A percentile compares a stretch with the other conserved stretches of the same genome.
phyloP scores from a whole-genome alignment of 2,329 filamentous ascomycete species.

The Fusarium mangiferae region DNA sequence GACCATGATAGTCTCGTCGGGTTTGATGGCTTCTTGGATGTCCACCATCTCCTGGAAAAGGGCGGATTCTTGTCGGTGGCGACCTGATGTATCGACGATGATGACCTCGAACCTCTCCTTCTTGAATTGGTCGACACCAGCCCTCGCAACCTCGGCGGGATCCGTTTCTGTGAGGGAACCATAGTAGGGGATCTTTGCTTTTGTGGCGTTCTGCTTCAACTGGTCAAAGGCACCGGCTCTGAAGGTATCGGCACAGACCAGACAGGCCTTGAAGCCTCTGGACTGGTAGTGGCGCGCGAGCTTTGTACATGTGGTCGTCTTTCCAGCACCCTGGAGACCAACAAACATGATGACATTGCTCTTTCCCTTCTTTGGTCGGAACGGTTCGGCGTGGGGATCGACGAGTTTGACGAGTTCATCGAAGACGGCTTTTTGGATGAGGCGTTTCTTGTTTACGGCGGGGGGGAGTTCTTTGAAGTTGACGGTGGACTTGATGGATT shows the following conservation, averaged over 20 bases:
- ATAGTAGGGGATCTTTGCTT: slow-evolving; percentile 99
- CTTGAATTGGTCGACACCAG: slow-evolving; percentile 98
- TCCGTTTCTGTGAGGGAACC: slow-evolving; percentile 96
- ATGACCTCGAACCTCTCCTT: slow-evolving; percentile 99
- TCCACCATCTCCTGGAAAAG: slow-evolving; percentile 98
- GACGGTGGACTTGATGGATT: slow-evolving; percentile 89
- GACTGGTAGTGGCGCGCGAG: slow-evolving; percentile 94
- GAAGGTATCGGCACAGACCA: slow-evolving; percentile 98
- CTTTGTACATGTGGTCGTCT: slow-evolving; percentile 98
- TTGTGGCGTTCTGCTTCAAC: slow-evolving; percentile 98
- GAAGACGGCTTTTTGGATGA: slow-evolving; percentile 98
- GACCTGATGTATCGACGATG: slow-evolving; percentile 95
- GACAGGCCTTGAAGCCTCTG: slow-evolving; percentile 88
- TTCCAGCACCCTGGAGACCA: slow-evolving; percentile 95
- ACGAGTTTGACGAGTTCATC: slow-evolving; percentile 96
- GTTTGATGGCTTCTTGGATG: slow-evolving; percentile 86
- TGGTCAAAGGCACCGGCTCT: slow-evolving; percentile 98
- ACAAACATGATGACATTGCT: slow-evolving; percentile 99
- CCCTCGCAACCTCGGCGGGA: slow-evolving; percentile 89
- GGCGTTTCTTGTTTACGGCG: slow-evolving; percentile 95
- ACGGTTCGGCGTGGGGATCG: slow-evolving; percentile 93
- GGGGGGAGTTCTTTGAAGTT: slow-evolving; percentile 95
- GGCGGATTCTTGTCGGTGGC: slow-evolving; percentile 93
- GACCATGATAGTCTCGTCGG: slow-evolving; percentile 98
- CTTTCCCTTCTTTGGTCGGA: slow-evolving; percentile 96